Evolutionary conservation across 768 basidiomycete species (phyloP).

Genomic region (Tricholoma hemisulphureum): DNA sequence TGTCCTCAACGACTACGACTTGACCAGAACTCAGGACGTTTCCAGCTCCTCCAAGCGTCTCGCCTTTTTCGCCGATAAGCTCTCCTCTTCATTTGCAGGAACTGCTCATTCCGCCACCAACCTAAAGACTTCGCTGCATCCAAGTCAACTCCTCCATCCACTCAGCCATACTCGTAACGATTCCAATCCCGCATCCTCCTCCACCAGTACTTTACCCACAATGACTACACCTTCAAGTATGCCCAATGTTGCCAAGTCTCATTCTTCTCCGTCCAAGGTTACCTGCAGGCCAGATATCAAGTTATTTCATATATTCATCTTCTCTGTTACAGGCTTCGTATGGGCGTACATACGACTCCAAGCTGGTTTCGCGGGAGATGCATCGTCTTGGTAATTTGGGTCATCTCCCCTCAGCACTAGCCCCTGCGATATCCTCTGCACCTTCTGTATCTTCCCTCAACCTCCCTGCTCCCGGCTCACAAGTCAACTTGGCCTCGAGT

Average conservation of each 20-base stretch:
- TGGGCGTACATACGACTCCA: conserved; percentile 75
- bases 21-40: conserved; percentile 29
- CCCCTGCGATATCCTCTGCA: conserved; percentile 48
- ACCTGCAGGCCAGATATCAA: conserved; percentile 4
- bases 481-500: conserved; percentile 38
- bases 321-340: conserved; percentile 44
- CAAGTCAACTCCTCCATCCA: conserved; percentile 36
- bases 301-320: conserved; percentile 8
- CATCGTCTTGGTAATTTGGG: conserved; percentile 71
- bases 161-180: conserved; percentile 40
- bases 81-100: conserved; percentile 38
- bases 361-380: conserved; percentile 82
- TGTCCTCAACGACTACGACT: conserved; percentile 30
- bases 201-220: conserved; percentile 21
- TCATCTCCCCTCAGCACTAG: conserved; percentile 49
- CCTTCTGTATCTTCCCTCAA: conserved; percentile 51
- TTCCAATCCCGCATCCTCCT: conserved; percentile 22
- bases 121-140: conserved; percentile 29
- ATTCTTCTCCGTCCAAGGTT: conserved; percentile 57
- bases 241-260: conserved; percentile 35
- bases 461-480: conserved; percentile 40
- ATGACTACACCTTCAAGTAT: conserved; percentile 38
- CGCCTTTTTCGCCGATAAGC: conserved; percentile 43
- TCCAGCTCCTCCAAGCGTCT: conserved; percentile 37
- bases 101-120: conserved; percentile 24